Percentiles rank a stretch among this genome's conserved stretches.
Conservation (phyloP, 2,329 filamentous ascomycete species). For the Hypomyces perniciosus region DNA sequence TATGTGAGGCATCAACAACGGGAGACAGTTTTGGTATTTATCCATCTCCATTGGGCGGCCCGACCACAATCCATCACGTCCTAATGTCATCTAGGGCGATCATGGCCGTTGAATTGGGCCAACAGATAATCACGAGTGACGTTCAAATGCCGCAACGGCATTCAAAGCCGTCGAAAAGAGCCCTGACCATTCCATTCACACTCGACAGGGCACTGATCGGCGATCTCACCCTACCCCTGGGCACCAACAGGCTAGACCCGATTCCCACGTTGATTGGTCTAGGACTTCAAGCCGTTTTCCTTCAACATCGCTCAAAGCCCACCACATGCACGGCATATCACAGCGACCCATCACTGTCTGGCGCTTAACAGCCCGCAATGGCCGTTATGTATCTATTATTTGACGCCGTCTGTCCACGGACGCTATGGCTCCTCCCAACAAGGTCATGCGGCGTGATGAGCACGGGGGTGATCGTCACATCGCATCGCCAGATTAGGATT, state of each 20-base stretch:
- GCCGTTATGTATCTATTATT: not conserved
- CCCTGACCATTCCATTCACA: not conserved
- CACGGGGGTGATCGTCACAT: not conserved
- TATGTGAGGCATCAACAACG: not conserved
- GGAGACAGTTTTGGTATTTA: too few species aligned
- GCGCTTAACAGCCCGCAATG: conserved; percentile 4
- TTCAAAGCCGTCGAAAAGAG: not conserved
- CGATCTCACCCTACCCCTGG: not conserved
- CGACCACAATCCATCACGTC: too few species aligned
- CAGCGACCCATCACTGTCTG: conserved; percentile 1
- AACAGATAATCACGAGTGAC: too few species aligned
- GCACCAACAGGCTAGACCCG: not conserved
- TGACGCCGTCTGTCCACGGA: too few species aligned
- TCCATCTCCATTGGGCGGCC: too few species aligned
- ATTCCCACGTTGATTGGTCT: not conserved
- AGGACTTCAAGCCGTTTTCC: not conserved
- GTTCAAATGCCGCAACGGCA: not conserved
- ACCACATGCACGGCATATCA: conserved; percentile 11
- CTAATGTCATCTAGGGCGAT: too few species aligned
- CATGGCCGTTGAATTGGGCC: too few species aligned
- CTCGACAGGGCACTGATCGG: not conserved
- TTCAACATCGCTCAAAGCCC: not conserved
- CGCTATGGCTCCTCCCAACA: not conserved
- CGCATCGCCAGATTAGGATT: not conserved
- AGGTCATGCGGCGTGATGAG: not conserved